phyloP scores from a whole-genome alignment of 177 flowering plant genomes.

The Tripterygium wilfordii region DNA sequence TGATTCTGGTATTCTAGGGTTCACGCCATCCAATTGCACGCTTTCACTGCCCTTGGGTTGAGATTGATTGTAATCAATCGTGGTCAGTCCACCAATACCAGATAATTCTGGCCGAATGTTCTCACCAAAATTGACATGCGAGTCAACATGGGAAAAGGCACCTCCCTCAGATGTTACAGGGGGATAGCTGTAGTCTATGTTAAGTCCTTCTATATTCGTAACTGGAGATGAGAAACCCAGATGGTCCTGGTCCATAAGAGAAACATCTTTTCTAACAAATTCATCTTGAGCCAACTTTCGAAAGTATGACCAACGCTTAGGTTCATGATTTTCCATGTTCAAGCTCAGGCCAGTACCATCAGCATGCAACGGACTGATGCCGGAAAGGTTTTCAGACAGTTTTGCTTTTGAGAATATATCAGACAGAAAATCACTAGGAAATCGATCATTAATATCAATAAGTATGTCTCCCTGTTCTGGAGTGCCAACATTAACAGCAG shows the following conservation, averaged over 20 bases:
- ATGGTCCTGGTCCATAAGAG: constrained; percentile 88
- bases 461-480: constrained; percentile 57
- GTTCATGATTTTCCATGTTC: constrained; percentile 89
- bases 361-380: constrained; percentile 25
- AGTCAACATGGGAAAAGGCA: constrained; percentile 22
- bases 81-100: constrained; percentile 18
- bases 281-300: constrained; percentile 78
- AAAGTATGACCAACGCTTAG: constrained; percentile 90
- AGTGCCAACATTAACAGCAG: constrained; percentile 19
- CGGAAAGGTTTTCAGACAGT: constrained; percentile 35
- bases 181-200: constrained; percentile 20
- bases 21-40: constrained; percentile 39
- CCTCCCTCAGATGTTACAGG: constrained; percentile 31
- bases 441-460: constrained; percentile 82
- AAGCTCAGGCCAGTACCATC: constrained; percentile 84
- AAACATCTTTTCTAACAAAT: constrained; percentile 58
- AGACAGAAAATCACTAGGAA: constrained; percentile 80
- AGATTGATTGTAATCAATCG: constrained; percentile 33
- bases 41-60: constrained; percentile 34
- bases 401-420: constrained; percentile 71
- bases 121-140: constrained; percentile 35
- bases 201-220: constrained; percentile 33
- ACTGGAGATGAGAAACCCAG: constrained; percentile 43
- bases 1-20: constrained; percentile 38
- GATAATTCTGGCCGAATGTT: constrained; percentile 29